Percentiles rank a stretch among this genome's conserved stretches.
phyloP scores from a whole-genome alignment of 106 monocot genomes.

The Amphibolis antarctica region DNA sequence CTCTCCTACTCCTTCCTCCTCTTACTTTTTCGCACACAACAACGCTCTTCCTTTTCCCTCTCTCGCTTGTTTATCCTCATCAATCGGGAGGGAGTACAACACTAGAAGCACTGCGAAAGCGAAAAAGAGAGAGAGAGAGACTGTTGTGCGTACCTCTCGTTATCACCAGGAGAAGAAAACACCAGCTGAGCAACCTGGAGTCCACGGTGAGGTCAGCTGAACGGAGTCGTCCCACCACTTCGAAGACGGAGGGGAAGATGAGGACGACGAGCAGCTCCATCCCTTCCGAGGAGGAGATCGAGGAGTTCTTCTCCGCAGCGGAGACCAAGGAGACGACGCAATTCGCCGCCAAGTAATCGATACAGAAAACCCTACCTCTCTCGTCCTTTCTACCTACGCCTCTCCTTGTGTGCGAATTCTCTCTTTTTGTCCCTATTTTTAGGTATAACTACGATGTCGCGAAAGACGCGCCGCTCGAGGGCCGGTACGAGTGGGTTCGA shows the following conservation, averaged over 20 bases:
- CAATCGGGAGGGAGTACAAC: too few species aligned
- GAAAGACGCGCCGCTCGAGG: constrained; percentile 49
- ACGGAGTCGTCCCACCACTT: neutral
- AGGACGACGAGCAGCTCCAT: too few species aligned
- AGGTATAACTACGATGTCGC: constrained; percentile 78
- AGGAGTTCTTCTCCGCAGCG: constrained; percentile 56
- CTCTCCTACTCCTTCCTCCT: too few species aligned
- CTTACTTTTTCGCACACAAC: too few species aligned
- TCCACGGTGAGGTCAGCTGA: constrained; percentile 17
- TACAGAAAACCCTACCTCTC: neutral
- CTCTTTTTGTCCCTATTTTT: constrained; percentile 4
- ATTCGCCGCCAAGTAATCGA: constrained; percentile 43
- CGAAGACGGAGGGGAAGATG: neutral
- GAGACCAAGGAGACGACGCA: constrained; percentile 35
- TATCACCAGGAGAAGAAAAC: too few species aligned
- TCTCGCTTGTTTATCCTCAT: too few species aligned
- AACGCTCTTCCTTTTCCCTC: too few species aligned
- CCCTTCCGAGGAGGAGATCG: constrained; percentile 33
- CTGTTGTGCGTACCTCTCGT: too few species aligned
- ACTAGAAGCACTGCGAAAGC: too few species aligned
- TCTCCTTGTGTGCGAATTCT: neutral
- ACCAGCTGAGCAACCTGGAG: constrained; percentile 19
- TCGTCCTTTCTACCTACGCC: neutral
- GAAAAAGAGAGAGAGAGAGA: too few species aligned
- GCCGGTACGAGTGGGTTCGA: constrained; percentile 63